Percentiles rank a stretch among this genome's conserved stretches.
phyloP scores from a whole-genome alignment of 1,139 yeast species.

The Tardiomyces digboiensis region DNA sequence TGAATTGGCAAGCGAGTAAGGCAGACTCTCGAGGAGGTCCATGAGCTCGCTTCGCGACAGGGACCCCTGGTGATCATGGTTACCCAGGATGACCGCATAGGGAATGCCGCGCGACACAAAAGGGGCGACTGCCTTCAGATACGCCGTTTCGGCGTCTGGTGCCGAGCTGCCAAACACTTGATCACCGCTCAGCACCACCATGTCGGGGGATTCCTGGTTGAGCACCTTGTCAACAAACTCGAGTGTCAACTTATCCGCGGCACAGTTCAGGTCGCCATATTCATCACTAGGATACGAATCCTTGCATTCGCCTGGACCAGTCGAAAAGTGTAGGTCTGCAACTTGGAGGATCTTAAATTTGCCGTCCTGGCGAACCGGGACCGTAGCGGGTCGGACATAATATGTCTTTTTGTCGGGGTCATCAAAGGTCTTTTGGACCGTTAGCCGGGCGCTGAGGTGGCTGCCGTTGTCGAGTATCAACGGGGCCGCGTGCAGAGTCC shows the following conservation, averaged over 20 bases:
- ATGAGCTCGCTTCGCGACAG: constrained; percentile 52
- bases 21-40: constrained; percentile 45
- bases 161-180: constrained; percentile 63
- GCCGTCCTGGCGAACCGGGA: constrained; percentile 32
- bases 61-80: constrained; percentile 78
- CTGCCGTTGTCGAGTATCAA: constrained; percentile 12
- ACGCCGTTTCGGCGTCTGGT: constrained; percentile 71
- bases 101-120: constrained; percentile 60
- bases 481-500: constrained; percentile 39
- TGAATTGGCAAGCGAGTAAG: constrained; percentile 50
- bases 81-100: constrained; percentile 72
- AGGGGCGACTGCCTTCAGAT: constrained; percentile 67
- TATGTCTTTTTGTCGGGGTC: constrained; percentile 29
- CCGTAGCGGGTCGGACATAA: constrained; percentile 20
- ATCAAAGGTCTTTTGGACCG: constrained; percentile 22
- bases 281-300: constrained; percentile 49
- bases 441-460: neutral
- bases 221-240: constrained; percentile 50
- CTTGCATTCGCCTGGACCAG: constrained; percentile 65
- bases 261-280: constrained; percentile 35
- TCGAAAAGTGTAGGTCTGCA: constrained; percentile 79
- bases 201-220: constrained; percentile 66
- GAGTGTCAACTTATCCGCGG: constrained; percentile 66
- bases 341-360: constrained; percentile 74
- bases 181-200: constrained; percentile 83